phyloP scores from a whole-genome alignment of 2,329 filamentous ascomycete genomes.

The Fusarium azukiicola region DNA sequence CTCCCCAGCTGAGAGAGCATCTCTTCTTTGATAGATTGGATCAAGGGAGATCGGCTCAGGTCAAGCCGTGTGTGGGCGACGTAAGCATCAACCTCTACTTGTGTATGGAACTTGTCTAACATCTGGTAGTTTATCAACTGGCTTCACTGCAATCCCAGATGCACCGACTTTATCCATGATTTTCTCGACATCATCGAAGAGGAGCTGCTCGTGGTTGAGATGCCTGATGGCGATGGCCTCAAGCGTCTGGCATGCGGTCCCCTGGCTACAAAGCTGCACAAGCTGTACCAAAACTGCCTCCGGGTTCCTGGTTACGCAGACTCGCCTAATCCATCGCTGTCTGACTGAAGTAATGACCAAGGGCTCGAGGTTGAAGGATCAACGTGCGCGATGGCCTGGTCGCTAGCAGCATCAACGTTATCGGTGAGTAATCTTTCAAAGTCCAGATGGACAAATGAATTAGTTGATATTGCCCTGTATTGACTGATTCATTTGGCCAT shows the following conservation, averaged over 20 bases:
- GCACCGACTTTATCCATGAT: conserved; percentile 24
- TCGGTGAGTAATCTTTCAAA: too few species aligned
- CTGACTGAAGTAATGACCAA: background rate
- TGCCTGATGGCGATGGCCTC: background rate
- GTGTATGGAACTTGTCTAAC: background rate
- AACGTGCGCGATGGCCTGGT: too few species aligned
- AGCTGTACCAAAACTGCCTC: background rate
- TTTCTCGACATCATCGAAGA: conserved; percentile 27
- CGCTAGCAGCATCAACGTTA: too few species aligned
- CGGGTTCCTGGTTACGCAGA: background rate
- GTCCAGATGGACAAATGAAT: too few species aligned
- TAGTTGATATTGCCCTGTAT: too few species aligned
- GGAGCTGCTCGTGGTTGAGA: conserved; percentile 13
- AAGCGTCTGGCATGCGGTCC: conserved; percentile 12
- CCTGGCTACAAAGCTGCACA: background rate
- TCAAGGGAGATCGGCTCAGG: background rate
- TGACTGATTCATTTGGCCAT: too few species aligned
- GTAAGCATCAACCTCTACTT: background rate
- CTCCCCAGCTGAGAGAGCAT: conserved; percentile 5
- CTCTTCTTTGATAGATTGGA: conserved; percentile 29
- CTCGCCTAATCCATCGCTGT: background rate
- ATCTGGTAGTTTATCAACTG: conserved; percentile 15
- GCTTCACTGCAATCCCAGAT: conserved; percentile 6
- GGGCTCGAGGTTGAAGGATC: background rate
- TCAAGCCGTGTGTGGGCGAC: conserved; percentile 24